phyloP scores from a whole-genome alignment of 352 stramenopile genomes.

The Phytophthora pinifolia region DNA sequence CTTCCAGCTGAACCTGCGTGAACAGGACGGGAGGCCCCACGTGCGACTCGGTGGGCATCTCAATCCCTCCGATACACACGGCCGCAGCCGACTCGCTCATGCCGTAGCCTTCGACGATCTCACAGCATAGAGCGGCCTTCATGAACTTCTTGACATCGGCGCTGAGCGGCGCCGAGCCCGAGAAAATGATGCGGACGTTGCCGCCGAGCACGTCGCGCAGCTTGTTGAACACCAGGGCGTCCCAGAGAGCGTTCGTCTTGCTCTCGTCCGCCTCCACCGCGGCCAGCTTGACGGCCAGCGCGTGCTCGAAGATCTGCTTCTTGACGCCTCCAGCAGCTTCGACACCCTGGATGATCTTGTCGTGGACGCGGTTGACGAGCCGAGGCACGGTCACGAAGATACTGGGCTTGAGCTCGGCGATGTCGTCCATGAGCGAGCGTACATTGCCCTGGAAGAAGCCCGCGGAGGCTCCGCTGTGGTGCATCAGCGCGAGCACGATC shows the following conservation, averaged over 20 bases:
- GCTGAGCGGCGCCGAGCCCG: slow-evolving; percentile 91
- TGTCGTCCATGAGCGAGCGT: slow-evolving; percentile 90
- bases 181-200: slow-evolving; percentile 87
- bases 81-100: slow-evolving; percentile 91
- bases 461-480: slow-evolving; percentile 83
- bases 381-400: slow-evolving; percentile 92
- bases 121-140: slow-evolving; percentile 86
- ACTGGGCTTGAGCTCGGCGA: slow-evolving; percentile 87
- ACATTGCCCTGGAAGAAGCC: slow-evolving; percentile 81
- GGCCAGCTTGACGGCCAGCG: slow-evolving; percentile 41
- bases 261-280: slow-evolving; percentile 27
- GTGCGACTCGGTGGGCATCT: slow-evolving; percentile 75
- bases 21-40: slow-evolving; percentile 85
- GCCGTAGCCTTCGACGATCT: slow-evolving; percentile 93
- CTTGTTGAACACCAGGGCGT: slow-evolving; percentile 93
- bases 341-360: slow-evolving; percentile 87
- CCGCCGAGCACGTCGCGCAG: slow-evolving; percentile 87
- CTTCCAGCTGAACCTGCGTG: slow-evolving; percentile 89
- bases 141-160: slow-evolving; percentile 93
- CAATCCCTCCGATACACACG: slow-evolving; percentile 61
- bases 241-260: slow-evolving; percentile 77
- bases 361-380: slow-evolving; percentile 95
- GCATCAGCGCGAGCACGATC: slow-evolving; percentile 69
- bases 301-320: slow-evolving; percentile 49
- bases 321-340: slow-evolving; percentile 36